Conservation (phyloP, 257 asterid species). For the Galeopsis tetrahit region DNA sequence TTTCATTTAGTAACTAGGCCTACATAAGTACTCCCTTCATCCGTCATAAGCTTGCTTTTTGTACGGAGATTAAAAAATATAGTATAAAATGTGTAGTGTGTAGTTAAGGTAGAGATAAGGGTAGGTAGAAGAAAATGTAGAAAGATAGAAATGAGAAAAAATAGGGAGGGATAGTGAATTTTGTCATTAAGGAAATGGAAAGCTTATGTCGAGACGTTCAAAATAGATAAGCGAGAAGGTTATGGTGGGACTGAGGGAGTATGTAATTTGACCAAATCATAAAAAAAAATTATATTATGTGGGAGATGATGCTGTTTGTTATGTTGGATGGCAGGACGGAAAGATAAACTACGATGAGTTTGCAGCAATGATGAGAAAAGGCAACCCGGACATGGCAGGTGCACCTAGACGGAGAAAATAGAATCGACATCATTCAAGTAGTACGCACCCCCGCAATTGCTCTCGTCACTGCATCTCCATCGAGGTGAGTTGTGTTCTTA, state of each 20-base stretch:
- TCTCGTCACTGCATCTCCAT: not conserved
- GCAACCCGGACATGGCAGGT: constrained; percentile 64
- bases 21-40: not conserved
- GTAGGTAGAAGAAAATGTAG: too few relatives aligned
- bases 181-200: too few relatives aligned
- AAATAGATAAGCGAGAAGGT: too few relatives aligned
- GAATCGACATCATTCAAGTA: constrained; percentile 9
- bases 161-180: too few relatives aligned
- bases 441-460: not conserved
- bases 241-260: too few relatives aligned
- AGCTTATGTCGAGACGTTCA: too few relatives aligned
- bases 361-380: constrained; percentile 88
- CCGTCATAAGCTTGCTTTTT: too few relatives aligned
- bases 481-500: not conserved
- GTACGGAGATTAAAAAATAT: too few relatives aligned
- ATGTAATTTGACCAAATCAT: not conserved
- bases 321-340: constrained; percentile 66
- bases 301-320: constrained; percentile 10
- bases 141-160: too few relatives aligned
- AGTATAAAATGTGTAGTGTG: too few relatives aligned
- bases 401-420: constrained; percentile 66
- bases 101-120: too few relatives aligned
- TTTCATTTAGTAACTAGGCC: not conserved
- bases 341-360: constrained; percentile 89
- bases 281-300: not conserved